A percentile compares a stretch with the other conserved stretches of the same genome.
Conservation (phyloP, 1,139 yeast species). For the Debaryomyces subglobosus region DNA sequence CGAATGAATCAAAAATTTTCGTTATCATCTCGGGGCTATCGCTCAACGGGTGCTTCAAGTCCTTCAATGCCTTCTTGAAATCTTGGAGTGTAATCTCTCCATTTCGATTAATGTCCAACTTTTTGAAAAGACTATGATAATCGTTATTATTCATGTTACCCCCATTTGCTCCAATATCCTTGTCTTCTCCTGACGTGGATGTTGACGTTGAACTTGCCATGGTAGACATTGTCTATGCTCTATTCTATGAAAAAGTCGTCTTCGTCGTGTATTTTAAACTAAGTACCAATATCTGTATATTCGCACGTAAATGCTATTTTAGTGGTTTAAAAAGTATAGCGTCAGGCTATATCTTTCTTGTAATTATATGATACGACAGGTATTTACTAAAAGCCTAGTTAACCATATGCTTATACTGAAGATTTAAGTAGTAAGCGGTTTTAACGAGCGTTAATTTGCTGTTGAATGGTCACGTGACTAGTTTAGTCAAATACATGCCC, state of each 20-base stretch:
- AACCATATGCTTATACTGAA: neutral
- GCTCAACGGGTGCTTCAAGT: constrained; percentile 66
- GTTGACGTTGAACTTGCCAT: constrained; percentile 3
- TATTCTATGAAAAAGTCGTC: constrained; percentile 1
- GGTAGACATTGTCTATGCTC: constrained; percentile 5
- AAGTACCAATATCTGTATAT: neutral
- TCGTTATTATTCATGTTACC: constrained; percentile 15
- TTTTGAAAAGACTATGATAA: constrained; percentile 40
- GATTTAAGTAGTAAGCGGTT: constrained; percentile 8
- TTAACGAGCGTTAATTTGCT: constrained; percentile 9
- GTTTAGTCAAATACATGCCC: no score
- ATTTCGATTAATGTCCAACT: constrained; percentile 53
- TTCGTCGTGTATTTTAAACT: neutral
- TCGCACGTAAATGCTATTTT: neutral
- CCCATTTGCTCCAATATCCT: neutral
- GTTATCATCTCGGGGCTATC: constrained; percentile 63
- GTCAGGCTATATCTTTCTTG: neutral
- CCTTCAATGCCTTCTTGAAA: constrained; percentile 55
- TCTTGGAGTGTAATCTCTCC: constrained; percentile 63
- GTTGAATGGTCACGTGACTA: neutral
- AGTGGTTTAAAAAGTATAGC: neutral
- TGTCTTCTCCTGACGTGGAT: neutral
- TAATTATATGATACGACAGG: neutral
- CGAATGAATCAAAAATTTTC: constrained; percentile 58
- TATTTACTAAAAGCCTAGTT: neutral